These are phyloP conservation scores for Phytophthora crassamura DNA, from an alignment of 352 stramenopile genomes.

Conservation along the genomic window DNA sequence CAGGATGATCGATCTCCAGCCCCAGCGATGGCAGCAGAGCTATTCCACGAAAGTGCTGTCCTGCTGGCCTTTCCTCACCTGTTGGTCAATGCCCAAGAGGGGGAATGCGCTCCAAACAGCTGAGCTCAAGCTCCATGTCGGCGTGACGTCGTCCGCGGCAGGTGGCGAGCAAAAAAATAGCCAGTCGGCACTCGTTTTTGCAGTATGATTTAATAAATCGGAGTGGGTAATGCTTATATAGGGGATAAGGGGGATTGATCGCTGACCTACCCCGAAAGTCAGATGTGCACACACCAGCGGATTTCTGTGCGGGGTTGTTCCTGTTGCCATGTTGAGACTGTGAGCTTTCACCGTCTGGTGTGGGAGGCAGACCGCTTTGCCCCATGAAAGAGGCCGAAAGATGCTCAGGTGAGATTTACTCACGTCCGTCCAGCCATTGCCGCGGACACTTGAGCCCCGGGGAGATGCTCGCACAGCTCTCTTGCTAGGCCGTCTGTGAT, in stretches of 20 bases:
- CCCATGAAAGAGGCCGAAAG: slow-evolving; percentile 2
- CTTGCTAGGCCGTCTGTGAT: slow-evolving; percentile 28
- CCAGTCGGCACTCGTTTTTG: slow-evolving; percentile 29
- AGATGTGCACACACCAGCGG: slow-evolving; percentile 20
- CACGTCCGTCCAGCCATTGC: slow-evolving; percentile 14
- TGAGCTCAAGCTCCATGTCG: slow-evolving; percentile 37
- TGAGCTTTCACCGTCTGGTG: slow-evolving; percentile 21
- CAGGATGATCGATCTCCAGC: slow-evolving; percentile 1
- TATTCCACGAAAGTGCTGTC: slow-evolving; percentile 10
- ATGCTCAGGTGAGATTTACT: slow-evolving; percentile 22
- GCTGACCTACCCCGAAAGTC: slow-evolving; percentile 34
- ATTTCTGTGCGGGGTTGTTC: slow-evolving; percentile 29
- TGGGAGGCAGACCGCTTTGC: slow-evolving; percentile 7
- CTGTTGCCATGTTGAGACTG: slow-evolving; percentile 25
- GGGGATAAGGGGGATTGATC: neutral
- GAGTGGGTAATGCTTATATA: slow-evolving; percentile 2
- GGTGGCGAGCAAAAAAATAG: slow-evolving; percentile 27
- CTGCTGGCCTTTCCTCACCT: slow-evolving; percentile 32
- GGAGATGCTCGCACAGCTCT: slow-evolving; percentile 6
- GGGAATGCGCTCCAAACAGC: slow-evolving; percentile 41
- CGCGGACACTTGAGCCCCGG: slow-evolving; percentile 19
- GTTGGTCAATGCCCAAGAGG: slow-evolving; percentile 35
- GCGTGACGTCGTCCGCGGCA: slow-evolving; percentile 27
- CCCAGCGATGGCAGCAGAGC: slow-evolving; percentile 10
- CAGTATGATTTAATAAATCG: slow-evolving; percentile 3